These are phyloP conservation scores for Kodamaea sp. DNA, from an alignment of 1,139 yeast genomes.

Conservation along the genomic window DNA sequence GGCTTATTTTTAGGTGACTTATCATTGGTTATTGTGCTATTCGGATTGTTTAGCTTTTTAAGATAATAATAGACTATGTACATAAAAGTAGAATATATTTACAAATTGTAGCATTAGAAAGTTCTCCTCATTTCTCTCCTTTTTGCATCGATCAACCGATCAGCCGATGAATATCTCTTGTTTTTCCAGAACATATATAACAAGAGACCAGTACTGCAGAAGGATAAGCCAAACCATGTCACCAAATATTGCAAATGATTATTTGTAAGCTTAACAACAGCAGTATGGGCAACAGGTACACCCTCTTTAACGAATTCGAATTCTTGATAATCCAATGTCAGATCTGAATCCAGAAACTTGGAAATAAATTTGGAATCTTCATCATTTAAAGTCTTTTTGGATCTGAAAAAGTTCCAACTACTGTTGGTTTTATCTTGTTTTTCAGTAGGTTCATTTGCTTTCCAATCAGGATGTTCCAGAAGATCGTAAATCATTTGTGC, in stretches of 20 bases:
- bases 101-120: not conserved
- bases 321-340: constrained; percentile 40
- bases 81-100: constrained; percentile 1
- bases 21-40: constrained; percentile 36
- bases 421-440: constrained; percentile 3
- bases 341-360: constrained; percentile 22
- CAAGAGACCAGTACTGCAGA: constrained; percentile 66
- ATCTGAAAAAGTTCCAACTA: constrained; percentile 10
- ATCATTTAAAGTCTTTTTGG: constrained; percentile 6
- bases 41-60: constrained; percentile 34
- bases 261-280: constrained; percentile 76
- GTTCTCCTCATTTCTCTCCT: constrained; percentile 33
- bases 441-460: constrained; percentile 12
- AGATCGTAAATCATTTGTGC: constrained; percentile 71
- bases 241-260: constrained; percentile 89
- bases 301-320: constrained; percentile 67
- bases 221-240: constrained; percentile 90
- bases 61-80: constrained; percentile 1
- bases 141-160: constrained; percentile 40
- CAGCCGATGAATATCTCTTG: constrained; percentile 34
- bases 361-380: constrained; percentile 19
- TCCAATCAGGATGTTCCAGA: constrained; percentile 57
- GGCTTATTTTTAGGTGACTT: constrained; percentile 39
- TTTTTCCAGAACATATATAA: constrained; percentile 31
- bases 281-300: constrained; percentile 82